Evolutionary conservation across 148 eudicot species (phyloP).

Genomic region (Bassia scoparia): DNA sequence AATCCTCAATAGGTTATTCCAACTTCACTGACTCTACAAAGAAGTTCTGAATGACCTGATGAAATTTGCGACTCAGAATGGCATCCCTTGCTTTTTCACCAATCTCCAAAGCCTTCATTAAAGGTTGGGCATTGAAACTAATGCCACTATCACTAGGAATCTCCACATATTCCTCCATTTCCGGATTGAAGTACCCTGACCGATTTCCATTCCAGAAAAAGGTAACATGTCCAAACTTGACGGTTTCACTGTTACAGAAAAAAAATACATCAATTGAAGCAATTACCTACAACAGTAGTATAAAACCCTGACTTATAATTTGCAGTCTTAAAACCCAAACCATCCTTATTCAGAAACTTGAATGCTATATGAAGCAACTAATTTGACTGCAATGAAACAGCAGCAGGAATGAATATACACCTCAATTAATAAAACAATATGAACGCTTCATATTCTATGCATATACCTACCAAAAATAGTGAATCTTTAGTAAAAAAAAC

Average conservation of each 20-base stretch:
- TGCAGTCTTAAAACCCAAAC: not conserved
- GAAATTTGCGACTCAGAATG: conserved; percentile 73
- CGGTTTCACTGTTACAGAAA: conserved; percentile 61
- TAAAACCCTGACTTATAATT: no score
- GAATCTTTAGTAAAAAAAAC: no score
- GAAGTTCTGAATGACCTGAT: conserved; percentile 50
- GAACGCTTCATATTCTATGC: no score
- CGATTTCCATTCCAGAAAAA: conserved; percentile 96
- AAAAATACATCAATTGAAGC: not conserved
- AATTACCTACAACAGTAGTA: not conserved
- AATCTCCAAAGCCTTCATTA: conserved; percentile 91
- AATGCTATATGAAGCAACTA: not conserved
- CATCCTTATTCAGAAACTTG: not conserved
- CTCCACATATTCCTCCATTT: conserved; percentile 96
- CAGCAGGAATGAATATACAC: no score
- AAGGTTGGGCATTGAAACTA: conserved; percentile 71
- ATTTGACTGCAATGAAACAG: no score
- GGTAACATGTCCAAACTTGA: conserved; percentile 94
- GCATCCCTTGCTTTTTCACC: conserved; percentile 91
- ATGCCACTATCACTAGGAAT: conserved; percentile 88
- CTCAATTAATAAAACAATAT: no score
- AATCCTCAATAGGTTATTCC: not conserved
- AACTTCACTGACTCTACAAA: not conserved
- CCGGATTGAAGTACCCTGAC: conserved; percentile 70
- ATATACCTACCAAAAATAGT: no score